phyloP scores from a whole-genome alignment of 1,284 basidiomycete species.

The Taiwanofungus camphoratus region DNA sequence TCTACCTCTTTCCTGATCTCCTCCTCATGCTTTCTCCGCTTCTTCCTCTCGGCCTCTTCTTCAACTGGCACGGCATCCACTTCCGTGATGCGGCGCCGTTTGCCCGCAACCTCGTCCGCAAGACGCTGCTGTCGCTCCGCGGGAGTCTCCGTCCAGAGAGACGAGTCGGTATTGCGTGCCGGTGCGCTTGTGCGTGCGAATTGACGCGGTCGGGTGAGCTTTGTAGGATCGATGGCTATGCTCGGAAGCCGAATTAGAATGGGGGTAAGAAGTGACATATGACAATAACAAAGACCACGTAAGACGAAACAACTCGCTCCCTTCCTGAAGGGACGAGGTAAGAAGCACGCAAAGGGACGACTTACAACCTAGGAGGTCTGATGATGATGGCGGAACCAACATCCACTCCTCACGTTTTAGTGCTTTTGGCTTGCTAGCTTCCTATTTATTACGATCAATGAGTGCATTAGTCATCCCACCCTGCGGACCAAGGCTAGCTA shows the following conservation, averaged over 20 bases:
- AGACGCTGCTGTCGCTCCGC: constrained; percentile 80
- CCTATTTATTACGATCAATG: no score
- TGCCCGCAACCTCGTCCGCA: constrained; percentile 82
- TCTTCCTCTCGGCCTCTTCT: constrained; percentile 39
- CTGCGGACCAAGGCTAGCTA: no score
- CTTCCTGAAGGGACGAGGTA: no score
- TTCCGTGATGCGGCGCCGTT: constrained; percentile 62
- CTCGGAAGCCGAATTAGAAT: background rate
- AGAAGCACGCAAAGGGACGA: no score
- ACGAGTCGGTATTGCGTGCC: constrained; percentile 43
- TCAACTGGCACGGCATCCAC: constrained; percentile 34
- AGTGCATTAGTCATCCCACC: no score
- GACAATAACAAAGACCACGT: no score
- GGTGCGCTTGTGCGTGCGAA: constrained; percentile 64
- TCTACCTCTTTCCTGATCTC: constrained; percentile 69
- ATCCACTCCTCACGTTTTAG: constrained; percentile 90
- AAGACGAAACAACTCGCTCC: no score
- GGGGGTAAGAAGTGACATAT: background rate
- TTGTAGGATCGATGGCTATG: constrained; percentile 64
- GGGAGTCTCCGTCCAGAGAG: constrained; percentile 92
- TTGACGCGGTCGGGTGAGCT: constrained; percentile 60
- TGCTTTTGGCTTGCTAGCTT: constrained; percentile 68
- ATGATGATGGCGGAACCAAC: constrained; percentile 81
- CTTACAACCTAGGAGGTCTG: constrained; percentile 71
- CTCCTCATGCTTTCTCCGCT: constrained; percentile 56